Base-by-base conservation (phyloP, 495 filamentous ascomycete genomes). In the Xylaria acuta region DNA sequence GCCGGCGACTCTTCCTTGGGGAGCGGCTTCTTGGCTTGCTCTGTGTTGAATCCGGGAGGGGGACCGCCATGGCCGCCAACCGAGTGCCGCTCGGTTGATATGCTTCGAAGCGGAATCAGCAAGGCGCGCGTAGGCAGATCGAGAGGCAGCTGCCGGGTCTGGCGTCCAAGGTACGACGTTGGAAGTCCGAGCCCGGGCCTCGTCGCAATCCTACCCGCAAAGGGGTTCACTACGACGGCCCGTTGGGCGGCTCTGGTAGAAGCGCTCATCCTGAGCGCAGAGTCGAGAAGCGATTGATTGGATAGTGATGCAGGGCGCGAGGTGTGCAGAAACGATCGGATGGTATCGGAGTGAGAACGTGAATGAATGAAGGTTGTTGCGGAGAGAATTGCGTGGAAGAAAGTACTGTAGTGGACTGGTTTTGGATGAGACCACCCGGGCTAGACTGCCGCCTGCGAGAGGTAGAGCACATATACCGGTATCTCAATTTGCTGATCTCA, bases 31-130 rank as follows among this genome's bases (percentile, higher is more conserved):
- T 94, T 97, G 47, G 96, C 96, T 81, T 93, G 83, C 78, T 97
- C 90, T 20, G 93, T 84, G 79, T 97, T 94, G 87, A 98, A 99
- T 11, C 96, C 97, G 12, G 96, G 96, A 60, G 96, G 95, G 43
- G 96, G 96, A 22, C 89, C 91, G 56, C 83, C 84, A 30, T 86
- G 80, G 22, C 82, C 83, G 45, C 87, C 84, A 67, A 75, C 72
- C 47, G 80, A 75, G 72, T 84, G 82, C 49, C 91, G 90, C 70
- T 95, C 92, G 64, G 96, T 98, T 25, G 89, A 86, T 78, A 92
- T 88, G 74, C 81, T 84, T 72, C 90, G 87, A 76, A 83, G 79
- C 43, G 91, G 90, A 38, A 93, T 88, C 70, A 92, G 83, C 65
- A 93, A 88, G 12, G 89, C 91, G 58, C 90, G 84, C 11, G 90